phyloP scores from a whole-genome alignment of 768 basidiomycete species.

The Hemileccinum impolitum region DNA sequence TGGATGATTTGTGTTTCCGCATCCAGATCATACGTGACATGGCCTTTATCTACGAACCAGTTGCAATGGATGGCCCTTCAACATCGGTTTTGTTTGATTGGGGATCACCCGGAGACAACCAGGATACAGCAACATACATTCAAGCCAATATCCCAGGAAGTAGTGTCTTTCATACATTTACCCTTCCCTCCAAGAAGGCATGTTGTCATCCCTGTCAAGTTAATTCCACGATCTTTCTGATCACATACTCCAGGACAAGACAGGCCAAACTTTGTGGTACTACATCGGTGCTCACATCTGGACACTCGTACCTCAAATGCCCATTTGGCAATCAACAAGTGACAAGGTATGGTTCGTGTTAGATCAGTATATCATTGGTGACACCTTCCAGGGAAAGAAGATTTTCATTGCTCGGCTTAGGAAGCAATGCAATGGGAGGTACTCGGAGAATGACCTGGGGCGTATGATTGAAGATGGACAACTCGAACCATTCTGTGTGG shows the following conservation, averaged over 20 bases:
- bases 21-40: conserved; percentile 37
- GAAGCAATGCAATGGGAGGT: conserved; percentile 33
- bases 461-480: conserved; percentile 38
- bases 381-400: conserved; percentile 27
- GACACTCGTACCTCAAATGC: conserved; percentile 28
- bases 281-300: conserved; percentile 52
- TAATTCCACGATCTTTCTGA: conserved; percentile 5
- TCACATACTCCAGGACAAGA: conserved; percentile 27
- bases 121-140: conserved; percentile 34
- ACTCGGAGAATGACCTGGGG: conserved; percentile 34
- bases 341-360: conserved; percentile 29
- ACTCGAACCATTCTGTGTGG: conserved; percentile 45
- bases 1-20: conserved; percentile 41
- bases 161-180: conserved; percentile 48
- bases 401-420: conserved; percentile 34
- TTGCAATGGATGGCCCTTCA: conserved; percentile 46
- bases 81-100: conserved; percentile 52
- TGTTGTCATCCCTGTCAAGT: background rate
- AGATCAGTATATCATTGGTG: background rate
- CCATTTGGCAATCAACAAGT: conserved; percentile 40
- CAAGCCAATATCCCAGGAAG: conserved; percentile 15
- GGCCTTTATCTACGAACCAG: conserved; percentile 55
- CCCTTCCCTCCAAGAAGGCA: conserved; percentile 45
- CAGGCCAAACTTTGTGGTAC: conserved; percentile 35
- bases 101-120: conserved; percentile 38